phyloP scores from a whole-genome alignment of 805 yeast genomes.

The Candida oleophila region DNA sequence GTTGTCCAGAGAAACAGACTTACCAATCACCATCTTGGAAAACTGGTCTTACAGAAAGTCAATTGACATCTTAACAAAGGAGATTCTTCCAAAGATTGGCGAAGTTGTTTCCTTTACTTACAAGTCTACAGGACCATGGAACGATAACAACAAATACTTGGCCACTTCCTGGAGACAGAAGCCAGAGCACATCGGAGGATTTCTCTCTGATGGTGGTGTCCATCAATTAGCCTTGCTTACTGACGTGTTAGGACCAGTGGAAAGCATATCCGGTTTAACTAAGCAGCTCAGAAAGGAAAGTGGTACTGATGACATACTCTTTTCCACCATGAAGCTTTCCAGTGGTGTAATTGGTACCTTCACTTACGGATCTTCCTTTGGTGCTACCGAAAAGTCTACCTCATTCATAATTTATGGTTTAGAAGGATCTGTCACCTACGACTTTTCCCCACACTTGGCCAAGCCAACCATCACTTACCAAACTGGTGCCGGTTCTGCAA shows the following conservation, averaged over 20 bases:
- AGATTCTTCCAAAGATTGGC: conserved; percentile 71
- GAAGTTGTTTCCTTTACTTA: conserved; percentile 67
- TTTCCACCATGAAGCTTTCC: conserved; percentile 62
- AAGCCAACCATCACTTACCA: conserved; percentile 41
- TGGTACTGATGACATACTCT: conserved; percentile 81
- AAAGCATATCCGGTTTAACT: conserved; percentile 71
- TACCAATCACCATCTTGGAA: conserved; percentile 78
- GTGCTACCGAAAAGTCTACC: conserved; percentile 71
- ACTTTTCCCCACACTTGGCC: conserved; percentile 51
- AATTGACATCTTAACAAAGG: conserved; percentile 49
- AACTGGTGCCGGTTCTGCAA: conserved; percentile 27
- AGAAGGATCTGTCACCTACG: conserved; percentile 70
- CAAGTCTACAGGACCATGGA: conserved; percentile 72
- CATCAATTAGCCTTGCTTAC: conserved; percentile 90
- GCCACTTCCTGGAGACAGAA: conserved; percentile 82
- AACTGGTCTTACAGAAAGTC: conserved; percentile 78
- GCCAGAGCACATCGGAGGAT: conserved; percentile 94
- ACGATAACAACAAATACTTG: conserved; percentile 56
- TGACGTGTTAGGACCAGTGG: conserved; percentile 73
- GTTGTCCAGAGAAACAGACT: conserved; percentile 55
- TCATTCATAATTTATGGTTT: conserved; percentile 73
- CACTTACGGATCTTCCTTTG: conserved; percentile 84
- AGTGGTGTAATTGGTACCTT: conserved; percentile 73
- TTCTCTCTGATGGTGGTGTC: conserved; percentile 92
- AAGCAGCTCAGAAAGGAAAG: conserved; percentile 73